These are phyloP conservation scores for Ceratocystis papillata DNA, from an alignment of 2,329 filamentous ascomycete species.

Conservation along the genomic window DNA sequence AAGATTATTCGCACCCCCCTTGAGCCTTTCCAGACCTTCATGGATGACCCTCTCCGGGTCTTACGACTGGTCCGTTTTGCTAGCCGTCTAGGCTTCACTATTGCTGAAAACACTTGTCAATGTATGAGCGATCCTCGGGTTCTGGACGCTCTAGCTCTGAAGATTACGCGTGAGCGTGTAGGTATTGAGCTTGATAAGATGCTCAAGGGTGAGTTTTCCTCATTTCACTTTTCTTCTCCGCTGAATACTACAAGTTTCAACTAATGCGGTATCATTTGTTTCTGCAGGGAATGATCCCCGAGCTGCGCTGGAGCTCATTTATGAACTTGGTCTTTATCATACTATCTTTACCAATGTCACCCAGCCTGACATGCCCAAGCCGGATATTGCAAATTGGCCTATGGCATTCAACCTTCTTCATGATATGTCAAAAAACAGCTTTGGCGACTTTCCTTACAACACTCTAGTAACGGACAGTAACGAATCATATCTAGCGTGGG, in stretches of 20 bases:
- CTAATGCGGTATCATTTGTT: background rate
- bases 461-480: constrained; percentile 52
- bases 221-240: background rate
- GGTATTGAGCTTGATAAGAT: constrained; percentile 86
- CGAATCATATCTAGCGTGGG: constrained; percentile 64
- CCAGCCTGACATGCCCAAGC: constrained; percentile 40
- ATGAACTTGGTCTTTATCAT: constrained; percentile 56
- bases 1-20: constrained; percentile 74
- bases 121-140: constrained; percentile 76
- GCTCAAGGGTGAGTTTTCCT: constrained; percentile 50
- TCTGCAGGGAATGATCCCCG: constrained; percentile 46
- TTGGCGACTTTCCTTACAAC: constrained; percentile 40
- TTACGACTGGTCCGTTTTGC: constrained; percentile 83
- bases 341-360: constrained; percentile 63
- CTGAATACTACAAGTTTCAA: background rate
- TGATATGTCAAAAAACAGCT: constrained; percentile 37
- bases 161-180: constrained; percentile 86
- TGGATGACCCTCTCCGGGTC: constrained; percentile 81
- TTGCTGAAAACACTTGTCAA: constrained; percentile 56
- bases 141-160: constrained; percentile 63
- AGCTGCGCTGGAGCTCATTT: constrained; percentile 52
- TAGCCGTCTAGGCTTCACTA: constrained; percentile 67
- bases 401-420: constrained; percentile 54
- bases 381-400: constrained; percentile 51
- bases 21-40: constrained; percentile 83